phyloP scores from a whole-genome alignment of 768 basidiomycete genomes.

The Boletus patriciae region DNA sequence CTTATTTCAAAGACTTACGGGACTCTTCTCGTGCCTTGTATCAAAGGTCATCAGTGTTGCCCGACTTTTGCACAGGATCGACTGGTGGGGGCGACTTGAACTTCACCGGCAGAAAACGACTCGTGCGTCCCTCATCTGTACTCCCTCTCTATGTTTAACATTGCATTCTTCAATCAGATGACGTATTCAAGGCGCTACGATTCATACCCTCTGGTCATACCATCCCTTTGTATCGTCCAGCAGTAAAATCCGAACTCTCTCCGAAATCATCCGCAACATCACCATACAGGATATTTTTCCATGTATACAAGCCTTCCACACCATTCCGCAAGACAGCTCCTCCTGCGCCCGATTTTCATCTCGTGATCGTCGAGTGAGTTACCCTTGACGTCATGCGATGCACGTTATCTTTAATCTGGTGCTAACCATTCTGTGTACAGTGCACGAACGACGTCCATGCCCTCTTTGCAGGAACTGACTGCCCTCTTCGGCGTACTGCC shows the following conservation, averaged over 20 bases:
- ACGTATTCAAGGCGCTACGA: conserved; percentile 66
- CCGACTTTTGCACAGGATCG: conserved; percentile 8
- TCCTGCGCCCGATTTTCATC: conserved; percentile 78
- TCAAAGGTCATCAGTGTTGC: conserved; percentile 5
- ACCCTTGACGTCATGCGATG: not conserved
- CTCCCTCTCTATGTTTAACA: not conserved
- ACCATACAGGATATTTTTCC: conserved; percentile 77
- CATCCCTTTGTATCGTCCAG: conserved; percentile 37
- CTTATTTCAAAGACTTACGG: not conserved
- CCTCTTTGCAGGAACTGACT: conserved; percentile 74
- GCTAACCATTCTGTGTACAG: conserved; percentile 40
- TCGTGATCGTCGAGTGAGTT: conserved; percentile 83
- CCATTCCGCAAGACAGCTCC: conserved; percentile 77
- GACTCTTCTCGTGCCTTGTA: conserved; percentile 15
- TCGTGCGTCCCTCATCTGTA: conserved; percentile 37
- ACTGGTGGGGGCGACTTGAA: conserved; percentile 71
- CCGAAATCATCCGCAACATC: conserved; percentile 1
- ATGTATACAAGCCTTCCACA: conserved; percentile 89
- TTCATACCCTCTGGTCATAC: conserved; percentile 69
- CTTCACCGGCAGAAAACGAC: conserved; percentile 53
- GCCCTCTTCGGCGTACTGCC: conserved; percentile 72
- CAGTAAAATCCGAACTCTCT: conserved; percentile 6
- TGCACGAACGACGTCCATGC: conserved; percentile 79
- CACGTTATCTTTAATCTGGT: not conserved
- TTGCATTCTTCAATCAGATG: conserved; percentile 42